Evolutionary conservation across 139 green algal genomes (phyloP).

Genomic region (Micromonas pusilla): DNA sequence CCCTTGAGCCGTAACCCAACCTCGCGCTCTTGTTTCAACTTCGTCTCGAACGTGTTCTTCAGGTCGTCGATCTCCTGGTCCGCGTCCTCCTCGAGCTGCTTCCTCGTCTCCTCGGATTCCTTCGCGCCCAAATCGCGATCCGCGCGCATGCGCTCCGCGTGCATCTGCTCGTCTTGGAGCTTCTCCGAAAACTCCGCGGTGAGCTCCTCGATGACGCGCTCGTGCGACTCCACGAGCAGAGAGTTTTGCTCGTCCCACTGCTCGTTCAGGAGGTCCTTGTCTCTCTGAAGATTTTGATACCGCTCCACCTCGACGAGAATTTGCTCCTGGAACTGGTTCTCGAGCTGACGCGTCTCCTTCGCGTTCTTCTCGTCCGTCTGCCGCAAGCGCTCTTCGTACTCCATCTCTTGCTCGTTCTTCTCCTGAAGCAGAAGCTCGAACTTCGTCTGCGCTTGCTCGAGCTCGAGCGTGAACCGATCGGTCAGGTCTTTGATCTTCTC

Average conservation of each 20-base stretch:
- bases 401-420: slow-evolving; percentile 70
- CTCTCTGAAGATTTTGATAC: slow-evolving; percentile 54
- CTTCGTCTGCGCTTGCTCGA: slow-evolving; percentile 60
- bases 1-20: slow-evolving; percentile 69
- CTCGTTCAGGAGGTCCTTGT: slow-evolving; percentile 69
- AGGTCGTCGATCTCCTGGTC: slow-evolving; percentile 71
- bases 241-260: slow-evolving; percentile 76
- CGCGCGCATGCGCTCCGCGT: slow-evolving; percentile 53
- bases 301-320: slow-evolving; percentile 69
- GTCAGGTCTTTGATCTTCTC: slow-evolving; percentile 73
- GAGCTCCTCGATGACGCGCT: slow-evolving; percentile 70
- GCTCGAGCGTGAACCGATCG: slow-evolving; percentile 64
- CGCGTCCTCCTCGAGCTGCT: slow-evolving; percentile 81
- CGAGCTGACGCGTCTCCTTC: slow-evolving; percentile 52
- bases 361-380: slow-evolving; percentile 29
- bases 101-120: slow-evolving; percentile 66
- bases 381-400: slow-evolving; percentile 72
- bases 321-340: slow-evolving; percentile 64
- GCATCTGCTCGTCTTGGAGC: slow-evolving; percentile 55
- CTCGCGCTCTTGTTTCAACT: neutral
- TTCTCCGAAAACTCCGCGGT: slow-evolving; percentile 74
- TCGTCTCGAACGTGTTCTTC: slow-evolving; percentile 48
- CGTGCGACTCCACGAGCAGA: slow-evolving; percentile 68
- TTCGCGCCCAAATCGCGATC: slow-evolving; percentile 39
- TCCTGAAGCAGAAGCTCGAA: slow-evolving; percentile 68